Conservation (phyloP, 2,329 filamentous ascomycete genomes). For the Tolypocladium nubicola region DNA sequence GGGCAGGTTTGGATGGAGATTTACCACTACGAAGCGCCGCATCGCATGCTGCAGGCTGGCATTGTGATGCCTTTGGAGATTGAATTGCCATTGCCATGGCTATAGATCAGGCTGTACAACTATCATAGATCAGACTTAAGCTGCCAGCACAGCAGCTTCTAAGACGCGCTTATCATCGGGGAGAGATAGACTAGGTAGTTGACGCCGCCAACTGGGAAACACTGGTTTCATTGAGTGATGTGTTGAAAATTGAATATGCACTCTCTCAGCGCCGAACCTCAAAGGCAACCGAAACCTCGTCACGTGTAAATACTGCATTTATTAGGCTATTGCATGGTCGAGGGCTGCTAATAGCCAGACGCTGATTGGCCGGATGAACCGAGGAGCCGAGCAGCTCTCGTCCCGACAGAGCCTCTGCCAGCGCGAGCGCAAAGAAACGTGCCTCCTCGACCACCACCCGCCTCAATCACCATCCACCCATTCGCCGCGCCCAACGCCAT, state of each 20-base stretch:
- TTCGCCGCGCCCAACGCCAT: slow-evolving; percentile 3
- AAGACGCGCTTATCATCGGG: background rate
- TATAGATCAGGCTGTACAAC: background rate
- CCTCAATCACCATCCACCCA: background rate
- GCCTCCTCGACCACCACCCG: background rate
- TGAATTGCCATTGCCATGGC: background rate
- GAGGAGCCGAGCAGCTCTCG: slow-evolving; percentile 16
- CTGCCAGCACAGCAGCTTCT: background rate
- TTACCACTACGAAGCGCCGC: background rate
- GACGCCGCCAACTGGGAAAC: background rate
- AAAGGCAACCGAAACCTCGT: background rate
- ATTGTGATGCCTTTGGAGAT: background rate
- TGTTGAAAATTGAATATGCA: too few species aligned
- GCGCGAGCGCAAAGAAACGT: background rate
- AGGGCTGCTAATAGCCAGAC: slow-evolving; percentile 6
- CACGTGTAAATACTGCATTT: background rate
- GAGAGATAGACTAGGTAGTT: background rate
- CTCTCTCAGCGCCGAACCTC: background rate
- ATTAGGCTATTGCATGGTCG: slow-evolving; percentile 3
- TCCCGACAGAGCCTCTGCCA: background rate
- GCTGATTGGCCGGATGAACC: slow-evolving; percentile 24
- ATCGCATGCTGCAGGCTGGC: background rate
- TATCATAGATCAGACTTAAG: background rate
- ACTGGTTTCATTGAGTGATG: background rate
- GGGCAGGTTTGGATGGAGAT: background rate